Percentiles rank a stretch among this genome's conserved stretches.
phyloP scores from a whole-genome alignment of 2,329 filamentous ascomycete species.

The Neoscytalidium dimidiatum region DNA sequence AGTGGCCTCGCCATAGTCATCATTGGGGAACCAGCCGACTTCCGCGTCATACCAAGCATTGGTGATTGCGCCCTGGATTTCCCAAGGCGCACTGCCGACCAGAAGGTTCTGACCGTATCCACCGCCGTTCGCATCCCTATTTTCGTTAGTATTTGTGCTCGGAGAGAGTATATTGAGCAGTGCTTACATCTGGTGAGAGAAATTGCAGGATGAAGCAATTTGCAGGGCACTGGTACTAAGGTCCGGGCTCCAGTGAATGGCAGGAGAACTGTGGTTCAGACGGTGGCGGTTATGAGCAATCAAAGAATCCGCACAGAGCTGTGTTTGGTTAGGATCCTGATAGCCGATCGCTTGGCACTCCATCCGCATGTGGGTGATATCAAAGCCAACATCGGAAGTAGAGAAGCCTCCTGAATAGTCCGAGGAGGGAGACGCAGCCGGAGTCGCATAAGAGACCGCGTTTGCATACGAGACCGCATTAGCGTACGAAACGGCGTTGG shows the following conservation, averaged over 20 bases:
- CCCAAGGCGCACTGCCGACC: not conserved
- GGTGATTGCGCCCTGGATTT: not conserved
- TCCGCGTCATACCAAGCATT: constrained; percentile 9
- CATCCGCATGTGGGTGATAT: not conserved
- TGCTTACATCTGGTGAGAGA: constrained; percentile 3
- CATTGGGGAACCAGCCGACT: not conserved
- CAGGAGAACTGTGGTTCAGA: constrained; percentile 5
- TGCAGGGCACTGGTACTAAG: not conserved
- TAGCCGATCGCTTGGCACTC: not conserved
- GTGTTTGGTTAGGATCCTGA: not conserved
- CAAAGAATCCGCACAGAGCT: not conserved
- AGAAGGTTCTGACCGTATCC: constrained; percentile 10
- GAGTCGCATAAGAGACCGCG: too few species aligned
- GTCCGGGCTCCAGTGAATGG: constrained; percentile 1
- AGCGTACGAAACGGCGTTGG: too few species aligned
- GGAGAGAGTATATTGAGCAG: not conserved
- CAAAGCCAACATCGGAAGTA: too few species aligned
- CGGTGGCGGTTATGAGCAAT: constrained; percentile 8
- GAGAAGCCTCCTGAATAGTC: too few species aligned
- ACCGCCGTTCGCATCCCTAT: not conserved
- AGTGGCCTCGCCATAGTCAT: not conserved
- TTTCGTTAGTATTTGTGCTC: not conserved
- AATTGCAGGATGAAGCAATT: not conserved
- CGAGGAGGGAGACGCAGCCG: too few species aligned
- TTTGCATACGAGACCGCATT: too few species aligned